Conservation (phyloP, 345 rosid species). For the Brassica carinata region DNA sequence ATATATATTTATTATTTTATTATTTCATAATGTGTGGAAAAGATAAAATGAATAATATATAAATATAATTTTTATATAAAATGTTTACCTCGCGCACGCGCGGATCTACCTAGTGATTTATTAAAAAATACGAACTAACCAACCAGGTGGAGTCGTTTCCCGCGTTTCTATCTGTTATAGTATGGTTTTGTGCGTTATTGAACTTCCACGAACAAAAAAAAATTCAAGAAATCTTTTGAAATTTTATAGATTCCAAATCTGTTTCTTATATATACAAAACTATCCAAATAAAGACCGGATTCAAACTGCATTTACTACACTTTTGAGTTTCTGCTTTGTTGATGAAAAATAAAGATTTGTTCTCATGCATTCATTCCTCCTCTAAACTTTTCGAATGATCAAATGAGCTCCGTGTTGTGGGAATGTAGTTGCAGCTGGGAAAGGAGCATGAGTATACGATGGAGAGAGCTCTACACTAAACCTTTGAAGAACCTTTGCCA, state of each 20-base stretch:
- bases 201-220: background rate
- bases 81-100: too few relatives aligned
- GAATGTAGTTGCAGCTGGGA: slow-evolving; percentile 40
- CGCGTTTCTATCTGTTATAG: background rate
- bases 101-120: background rate
- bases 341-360: background rate
- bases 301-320: slow-evolving; percentile 23
- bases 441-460: slow-evolving; percentile 55
- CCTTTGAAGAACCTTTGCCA: slow-evolving; percentile 46
- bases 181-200: background rate
- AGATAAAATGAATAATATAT: too few relatives aligned
- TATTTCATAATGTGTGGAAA: too few relatives aligned
- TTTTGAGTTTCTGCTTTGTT: slow-evolving; percentile 3
- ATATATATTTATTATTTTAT: too few relatives aligned
- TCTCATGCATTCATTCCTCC: background rate
- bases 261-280: slow-evolving; percentile 30
- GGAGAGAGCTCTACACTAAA: slow-evolving; percentile 54
- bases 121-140: background rate
- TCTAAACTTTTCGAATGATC: slow-evolving; percentile 37
- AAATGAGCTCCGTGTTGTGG: slow-evolving; percentile 55
- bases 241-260: background rate
- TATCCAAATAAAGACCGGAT: slow-evolving; percentile 22
- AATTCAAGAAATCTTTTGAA: background rate
- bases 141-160: background rate
- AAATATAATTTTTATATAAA: too few relatives aligned